Conservation (phyloP, 768 basidiomycete species). For the Pisolithus tinctorius region DNA sequence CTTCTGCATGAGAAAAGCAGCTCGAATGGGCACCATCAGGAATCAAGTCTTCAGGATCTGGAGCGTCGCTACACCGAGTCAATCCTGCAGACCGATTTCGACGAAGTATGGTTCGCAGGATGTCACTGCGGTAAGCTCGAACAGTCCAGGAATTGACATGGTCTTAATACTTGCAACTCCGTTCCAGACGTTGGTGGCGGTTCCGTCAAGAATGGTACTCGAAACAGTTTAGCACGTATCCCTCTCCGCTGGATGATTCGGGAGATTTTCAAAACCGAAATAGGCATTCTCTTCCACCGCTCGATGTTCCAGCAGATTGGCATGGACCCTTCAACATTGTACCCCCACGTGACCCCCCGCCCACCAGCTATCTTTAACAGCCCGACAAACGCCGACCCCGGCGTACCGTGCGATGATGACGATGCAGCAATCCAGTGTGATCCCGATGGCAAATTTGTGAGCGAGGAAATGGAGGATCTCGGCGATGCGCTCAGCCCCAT, state of each 20-base stretch:
- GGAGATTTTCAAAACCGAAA: slow-evolving; percentile 49
- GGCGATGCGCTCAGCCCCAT: slow-evolving; percentile 42
- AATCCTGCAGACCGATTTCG: slow-evolving; percentile 46
- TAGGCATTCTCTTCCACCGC: slow-evolving; percentile 53
- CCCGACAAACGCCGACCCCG: not conserved
- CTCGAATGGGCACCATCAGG: slow-evolving; percentile 6
- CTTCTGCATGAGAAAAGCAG: not conserved
- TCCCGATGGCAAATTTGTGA: slow-evolving; percentile 16
- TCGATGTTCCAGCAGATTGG: slow-evolving; percentile 37
- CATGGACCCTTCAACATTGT: slow-evolving; percentile 41
- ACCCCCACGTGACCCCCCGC: slow-evolving; percentile 37
- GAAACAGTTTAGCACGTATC: slow-evolving; percentile 60
- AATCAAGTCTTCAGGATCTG: slow-evolving; percentile 24
- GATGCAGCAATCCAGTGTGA: not conserved
- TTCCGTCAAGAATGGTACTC: slow-evolving; percentile 48
- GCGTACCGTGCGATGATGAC: slow-evolving; percentile 22
- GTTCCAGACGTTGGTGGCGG: slow-evolving; percentile 68
- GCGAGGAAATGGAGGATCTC: slow-evolving; percentile 58
- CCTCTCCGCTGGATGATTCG: slow-evolving; percentile 76
- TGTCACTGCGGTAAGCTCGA: slow-evolving; percentile 54
- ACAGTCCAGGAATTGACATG: not conserved
- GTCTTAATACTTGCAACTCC: not conserved
- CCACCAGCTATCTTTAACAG: slow-evolving; percentile 30
- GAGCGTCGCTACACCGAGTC: slow-evolving; percentile 34
- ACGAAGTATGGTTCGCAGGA: slow-evolving; percentile 80